A percentile compares a stretch with the other conserved stretches of the same genome.
Evolutionary conservation across 1,284 basidiomycete genomes (phyloP).

Genomic region (Malassezia restricta): DNA sequence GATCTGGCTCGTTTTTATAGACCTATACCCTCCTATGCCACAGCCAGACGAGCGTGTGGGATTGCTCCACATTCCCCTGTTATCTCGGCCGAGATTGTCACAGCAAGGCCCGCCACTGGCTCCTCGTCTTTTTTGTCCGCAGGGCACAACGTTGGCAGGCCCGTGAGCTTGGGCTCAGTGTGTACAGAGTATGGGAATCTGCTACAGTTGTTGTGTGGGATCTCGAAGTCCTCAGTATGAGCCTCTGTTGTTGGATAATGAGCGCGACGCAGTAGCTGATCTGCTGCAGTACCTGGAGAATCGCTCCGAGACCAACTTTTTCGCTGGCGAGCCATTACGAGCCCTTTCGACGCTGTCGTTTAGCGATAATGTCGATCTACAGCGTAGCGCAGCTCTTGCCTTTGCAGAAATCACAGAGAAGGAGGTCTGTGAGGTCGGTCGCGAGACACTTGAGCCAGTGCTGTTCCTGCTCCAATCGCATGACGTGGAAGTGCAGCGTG

Average conservation of each 20-base stretch:
- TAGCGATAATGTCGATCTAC: conserved; percentile 97
- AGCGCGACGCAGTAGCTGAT: conserved; percentile 95
- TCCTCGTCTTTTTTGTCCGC: not conserved
- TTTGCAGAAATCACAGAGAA: conserved; percentile 99
- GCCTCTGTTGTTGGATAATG: conserved; percentile 88
- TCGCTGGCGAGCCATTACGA: conserved; percentile 60
- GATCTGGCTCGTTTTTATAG: conserved; percentile 11
- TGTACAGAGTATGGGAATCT: conserved; percentile 25
- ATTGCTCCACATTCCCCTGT: not conserved
- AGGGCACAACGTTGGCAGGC: not conserved
- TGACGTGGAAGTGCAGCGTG: conserved; percentile 96
- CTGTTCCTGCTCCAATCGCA: conserved; percentile 94
- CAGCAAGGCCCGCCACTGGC: not conserved
- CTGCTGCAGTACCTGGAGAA: conserved; percentile 72
- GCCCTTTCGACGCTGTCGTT: conserved; percentile 95
- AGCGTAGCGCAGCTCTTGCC: conserved; percentile 90
- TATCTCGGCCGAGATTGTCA: conserved; percentile 1
- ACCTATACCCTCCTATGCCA: not conserved
- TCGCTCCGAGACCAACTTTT: conserved; percentile 46
- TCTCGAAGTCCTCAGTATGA: conserved; percentile 51
- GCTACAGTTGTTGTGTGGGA: conserved; percentile 34
- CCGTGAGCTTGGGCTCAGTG: not conserved
- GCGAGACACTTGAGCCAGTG: conserved; percentile 96
- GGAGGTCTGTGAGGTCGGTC: conserved; percentile 88
- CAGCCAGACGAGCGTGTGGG: not conserved